Evolutionary conservation across 1,284 basidiomycete species (phyloP), one percentile per base, ranked within the genome.

Genomic region (Cryptococcus deneoformans): DNA sequence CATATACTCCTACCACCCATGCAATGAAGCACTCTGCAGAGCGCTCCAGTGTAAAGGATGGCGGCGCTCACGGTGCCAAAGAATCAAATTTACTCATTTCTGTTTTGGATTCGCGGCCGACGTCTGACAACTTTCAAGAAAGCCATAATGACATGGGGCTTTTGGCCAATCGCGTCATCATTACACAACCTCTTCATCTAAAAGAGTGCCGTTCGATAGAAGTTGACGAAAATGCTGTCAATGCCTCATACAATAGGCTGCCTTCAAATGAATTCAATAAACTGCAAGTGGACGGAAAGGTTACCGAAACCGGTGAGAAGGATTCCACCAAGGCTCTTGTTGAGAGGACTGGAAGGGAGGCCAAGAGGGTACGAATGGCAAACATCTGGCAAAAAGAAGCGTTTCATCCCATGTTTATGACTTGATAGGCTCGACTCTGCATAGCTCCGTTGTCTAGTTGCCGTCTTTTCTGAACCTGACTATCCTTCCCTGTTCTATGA

Each of bases 311-410:
- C 4, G 44, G 40, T 7, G 39, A 52, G 40, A 45, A 20, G 42
- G 34, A 35, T 14, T 11, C 51, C 6, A 43, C 7, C 10, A 14
- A 45, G 14, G 49, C 29, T 3, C 40, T 52, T 24, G 43, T 45
- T n/a, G 51, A 46, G 40, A 20, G 42, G 12, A 45, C 43, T n/a
- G 52, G 52, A 12, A 44, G 34, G 43, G 40, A 34, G 10, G 40
- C 44, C n/a, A 52, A 46, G 51, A n/a, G 44, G 7, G 51, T 35
- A 10, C 14, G 93, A 43, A 99, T 87, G 71, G 99, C 97, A 57
- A 98, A 29, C 14, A 12, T 11, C 29, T 47, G 34, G 34, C 34
- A 6, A 6, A 8, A 24, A 24, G 11, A n/a, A 14, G 11, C 16
- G 16, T 24, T 24, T 9, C 16, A 47, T 47, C 34, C 16, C 6